These are phyloP conservation scores for Ophiostoma pallidulum DNA, from an alignment of 2,329 filamentous ascomycete genomes.

Conservation along the genomic window DNA sequence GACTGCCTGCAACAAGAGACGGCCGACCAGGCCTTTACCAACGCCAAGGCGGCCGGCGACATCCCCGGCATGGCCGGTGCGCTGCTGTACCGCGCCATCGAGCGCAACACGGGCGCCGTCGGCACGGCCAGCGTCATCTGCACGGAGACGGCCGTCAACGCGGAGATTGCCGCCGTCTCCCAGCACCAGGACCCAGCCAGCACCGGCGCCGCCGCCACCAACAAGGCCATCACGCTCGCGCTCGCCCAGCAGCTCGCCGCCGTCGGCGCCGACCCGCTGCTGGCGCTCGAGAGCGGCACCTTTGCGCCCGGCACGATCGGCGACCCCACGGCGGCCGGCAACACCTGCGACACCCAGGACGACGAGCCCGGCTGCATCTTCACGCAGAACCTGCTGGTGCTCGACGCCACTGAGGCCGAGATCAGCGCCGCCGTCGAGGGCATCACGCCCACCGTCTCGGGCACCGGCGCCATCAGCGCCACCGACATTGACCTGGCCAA, in stretches of 20 bases:
- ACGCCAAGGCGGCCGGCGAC: constrained; percentile 46
- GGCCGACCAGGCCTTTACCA: constrained; percentile 53
- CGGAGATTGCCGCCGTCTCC: constrained; percentile 53
- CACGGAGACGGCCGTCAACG: constrained; percentile 46
- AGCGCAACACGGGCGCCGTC: constrained; percentile 51
- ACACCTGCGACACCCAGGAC: constrained; percentile 41
- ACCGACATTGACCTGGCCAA: constrained; percentile 19
- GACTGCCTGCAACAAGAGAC: constrained; percentile 51
- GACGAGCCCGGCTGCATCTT: constrained; percentile 49
- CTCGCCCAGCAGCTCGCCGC: constrained; percentile 50
- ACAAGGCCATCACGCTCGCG: constrained; percentile 51
- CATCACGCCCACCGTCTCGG: constrained; percentile 19
- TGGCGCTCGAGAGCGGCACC: constrained; percentile 52
- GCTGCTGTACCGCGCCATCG: constrained; percentile 43
- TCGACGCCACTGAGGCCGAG: constrained; percentile 44
- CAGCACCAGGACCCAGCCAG: constrained; percentile 62
- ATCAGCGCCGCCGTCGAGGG: constrained; percentile 41
- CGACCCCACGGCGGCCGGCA: constrained; percentile 36
- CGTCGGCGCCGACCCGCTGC: constrained; percentile 52
- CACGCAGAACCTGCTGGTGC: constrained; percentile 42
- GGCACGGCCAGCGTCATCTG: constrained; percentile 50
- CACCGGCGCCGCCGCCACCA: constrained; percentile 38
- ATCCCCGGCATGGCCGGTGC: constrained; percentile 42
- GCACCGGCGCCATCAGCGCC: constrained; percentile 18
- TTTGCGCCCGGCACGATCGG: constrained; percentile 46